Percentiles rank a stretch among this genome's conserved stretches.
Evolutionary conservation across 148 eudicot species (phyloP).

Genomic region (Chenopodium berlandieri): DNA sequence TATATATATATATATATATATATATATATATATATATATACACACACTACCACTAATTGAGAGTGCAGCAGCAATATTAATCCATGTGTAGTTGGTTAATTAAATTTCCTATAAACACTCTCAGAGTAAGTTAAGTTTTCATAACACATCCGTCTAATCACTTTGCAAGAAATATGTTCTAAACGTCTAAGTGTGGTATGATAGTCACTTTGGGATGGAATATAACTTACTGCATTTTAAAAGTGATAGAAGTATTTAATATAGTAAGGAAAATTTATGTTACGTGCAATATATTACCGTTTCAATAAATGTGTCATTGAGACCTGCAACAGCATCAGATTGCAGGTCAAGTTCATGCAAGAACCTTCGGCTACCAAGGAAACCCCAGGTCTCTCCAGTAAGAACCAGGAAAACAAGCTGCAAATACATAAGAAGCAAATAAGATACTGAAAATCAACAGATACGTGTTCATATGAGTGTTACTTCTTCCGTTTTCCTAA

Average conservation of each 20-base stretch:
- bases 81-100: too few species aligned
- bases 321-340: constrained; percentile 62
- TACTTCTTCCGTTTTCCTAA: not conserved
- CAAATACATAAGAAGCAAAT: not conserved
- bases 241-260: not conserved
- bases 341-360: constrained; percentile 75
- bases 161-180: not conserved
- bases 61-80: too few species aligned
- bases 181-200: not conserved
- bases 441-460: not conserved
- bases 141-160: not conserved
- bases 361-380: constrained; percentile 92
- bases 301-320: constrained; percentile 61
- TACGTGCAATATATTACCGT: constrained; percentile 42
- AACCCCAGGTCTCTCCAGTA: constrained; percentile 99
- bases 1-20: too few species aligned
- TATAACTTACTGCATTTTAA: not conserved
- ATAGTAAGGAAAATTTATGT: not conserved
- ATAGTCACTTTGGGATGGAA: not conserved
- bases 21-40: too few species aligned
- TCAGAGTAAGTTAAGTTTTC: too few species aligned
- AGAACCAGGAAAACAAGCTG: constrained; percentile 85
- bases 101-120: too few species aligned
- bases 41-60: too few species aligned
- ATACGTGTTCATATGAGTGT: not conserved